Percentiles rank a stretch among this genome's conserved stretches.
Evolutionary conservation across 2,329 filamentous ascomycete species (phyloP).

Genomic region (Elsinoe arachidis): DNA sequence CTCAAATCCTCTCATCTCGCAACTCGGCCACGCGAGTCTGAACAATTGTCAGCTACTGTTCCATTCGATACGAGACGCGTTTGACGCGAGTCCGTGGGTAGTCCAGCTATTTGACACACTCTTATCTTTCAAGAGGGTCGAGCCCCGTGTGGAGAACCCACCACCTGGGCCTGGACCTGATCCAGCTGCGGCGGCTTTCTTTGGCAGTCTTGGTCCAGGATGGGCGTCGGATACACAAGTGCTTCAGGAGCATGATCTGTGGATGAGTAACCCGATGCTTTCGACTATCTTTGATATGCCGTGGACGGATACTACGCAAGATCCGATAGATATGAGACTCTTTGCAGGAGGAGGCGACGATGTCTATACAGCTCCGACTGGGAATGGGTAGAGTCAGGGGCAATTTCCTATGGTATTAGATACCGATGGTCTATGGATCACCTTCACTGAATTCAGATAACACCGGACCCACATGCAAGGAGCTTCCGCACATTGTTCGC

Average conservation of each 20-base stretch:
- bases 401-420: too few species aligned
- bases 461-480: too few species aligned
- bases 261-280: not conserved
- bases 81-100: conserved; percentile 15
- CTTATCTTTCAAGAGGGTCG: not conserved
- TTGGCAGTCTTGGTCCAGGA: not conserved
- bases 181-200: not conserved
- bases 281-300: not conserved
- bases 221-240: not conserved
- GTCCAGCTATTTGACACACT: conserved; percentile 14
- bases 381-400: not conserved
- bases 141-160: not conserved
- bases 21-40: conserved; percentile 11
- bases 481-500: too few species aligned
- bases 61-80: conserved; percentile 11
- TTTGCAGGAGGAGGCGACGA: not conserved
- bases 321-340: not conserved
- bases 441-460: too few species aligned
- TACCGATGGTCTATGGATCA: too few species aligned
- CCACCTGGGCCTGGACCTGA: not conserved
- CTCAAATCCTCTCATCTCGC: conserved; percentile 2
- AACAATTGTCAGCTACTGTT: conserved; percentile 16
- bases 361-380: not conserved
- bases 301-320: not conserved
- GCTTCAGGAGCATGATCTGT: not conserved